phyloP scores from a whole-genome alignment of 1,284 basidiomycete genomes.

The Butyriboletus appendiculatus region DNA sequence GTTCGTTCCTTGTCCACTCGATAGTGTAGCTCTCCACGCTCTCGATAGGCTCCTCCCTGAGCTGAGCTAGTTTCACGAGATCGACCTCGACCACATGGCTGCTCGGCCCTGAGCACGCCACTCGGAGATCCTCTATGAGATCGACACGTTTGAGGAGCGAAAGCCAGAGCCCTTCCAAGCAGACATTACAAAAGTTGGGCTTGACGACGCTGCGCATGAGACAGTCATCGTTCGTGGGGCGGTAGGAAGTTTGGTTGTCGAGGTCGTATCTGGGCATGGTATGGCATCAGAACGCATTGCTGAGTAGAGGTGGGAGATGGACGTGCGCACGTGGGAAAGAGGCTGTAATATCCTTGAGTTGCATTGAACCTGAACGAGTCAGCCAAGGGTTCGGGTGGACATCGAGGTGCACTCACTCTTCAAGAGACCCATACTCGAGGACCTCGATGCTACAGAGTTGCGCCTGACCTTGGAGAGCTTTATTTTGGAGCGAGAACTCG shows the following conservation, averaged over 20 bases:
- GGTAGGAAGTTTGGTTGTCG: slow-evolving; percentile 61
- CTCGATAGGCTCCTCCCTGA: slow-evolving; percentile 41
- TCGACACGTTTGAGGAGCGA: slow-evolving; percentile 57
- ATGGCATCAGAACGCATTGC: background rate
- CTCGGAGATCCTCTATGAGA: slow-evolving; percentile 56
- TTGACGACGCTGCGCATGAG: slow-evolving; percentile 78
- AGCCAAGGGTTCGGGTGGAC: background rate
- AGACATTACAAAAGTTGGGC: slow-evolving; percentile 76
- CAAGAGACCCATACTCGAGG: slow-evolving; percentile 69
- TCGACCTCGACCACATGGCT: slow-evolving; percentile 40
- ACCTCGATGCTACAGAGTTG: slow-evolving; percentile 79
- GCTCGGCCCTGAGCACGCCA: slow-evolving; percentile 6
- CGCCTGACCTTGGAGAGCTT: slow-evolving; percentile 53
- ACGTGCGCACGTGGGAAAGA: slow-evolving; percentile 68
- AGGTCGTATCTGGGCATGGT: slow-evolving; percentile 51
- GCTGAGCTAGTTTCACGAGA: slow-evolving; percentile 61
- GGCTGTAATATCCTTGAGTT: slow-evolving; percentile 60
- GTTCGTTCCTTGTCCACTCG: slow-evolving; percentile 52
- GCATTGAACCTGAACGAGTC: slow-evolving; percentile 57
- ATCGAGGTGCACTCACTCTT: slow-evolving; percentile 50
- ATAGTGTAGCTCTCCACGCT: slow-evolving; percentile 55
- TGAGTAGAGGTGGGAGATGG: background rate
- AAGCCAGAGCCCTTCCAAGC: slow-evolving; percentile 73
- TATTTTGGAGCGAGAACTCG: slow-evolving; percentile 56
- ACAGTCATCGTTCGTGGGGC: slow-evolving; percentile 82